Evolutionary conservation across 805 yeast species (phyloP), one percentile per base, ranked within the genome.

Genomic region (Candida fluviatilis): DNA sequence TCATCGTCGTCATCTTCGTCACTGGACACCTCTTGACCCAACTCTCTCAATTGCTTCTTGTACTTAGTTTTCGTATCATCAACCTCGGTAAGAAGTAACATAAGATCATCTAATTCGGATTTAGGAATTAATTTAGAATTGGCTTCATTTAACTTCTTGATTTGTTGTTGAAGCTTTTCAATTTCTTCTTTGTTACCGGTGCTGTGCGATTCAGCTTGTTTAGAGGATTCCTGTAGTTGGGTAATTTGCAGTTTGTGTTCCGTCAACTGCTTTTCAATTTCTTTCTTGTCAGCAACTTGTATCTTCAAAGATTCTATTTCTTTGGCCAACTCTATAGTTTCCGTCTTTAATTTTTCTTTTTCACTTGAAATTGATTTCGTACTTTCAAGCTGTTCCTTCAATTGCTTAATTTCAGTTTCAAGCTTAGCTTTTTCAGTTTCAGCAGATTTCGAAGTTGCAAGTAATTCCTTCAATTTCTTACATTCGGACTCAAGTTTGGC

Each of bases 21-120:
- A 34, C 86, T 78, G 4, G 88, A 80, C 1, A 80, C 70, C 1
- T 73, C 81, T 37, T 72, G 78, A 0, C 86, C 87, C 4, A 79
- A 51, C 0, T 55, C 63, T 40, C 65, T 67, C 27, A 83, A 66
- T 41, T 64, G 69, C 5, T 58, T 50, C 51, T 81, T 82, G 55
- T 85, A 81, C 44, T 68, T 68, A 21, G 69, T 64, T 40, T 78
- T 78, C 46, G 74, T 76, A 35, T 82, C 88, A 42, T 88, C 95
- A 48, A 87, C 63, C 33, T 86, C 95, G 14, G 84, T 76, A 57
- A 89, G 78, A 14, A 89, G 63, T 17, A 87, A 60, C 79, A 88
- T 74, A 50, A 88, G 58, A 45, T 86, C 95, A 49, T 88, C 95
- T 8, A 80, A 52, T 18, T 80, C 86, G 2, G 73, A 52, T 44